These are phyloP conservation scores for Isatis lusitanica DNA, from an alignment of 441 rosid species.

Conservation along the genomic window DNA sequence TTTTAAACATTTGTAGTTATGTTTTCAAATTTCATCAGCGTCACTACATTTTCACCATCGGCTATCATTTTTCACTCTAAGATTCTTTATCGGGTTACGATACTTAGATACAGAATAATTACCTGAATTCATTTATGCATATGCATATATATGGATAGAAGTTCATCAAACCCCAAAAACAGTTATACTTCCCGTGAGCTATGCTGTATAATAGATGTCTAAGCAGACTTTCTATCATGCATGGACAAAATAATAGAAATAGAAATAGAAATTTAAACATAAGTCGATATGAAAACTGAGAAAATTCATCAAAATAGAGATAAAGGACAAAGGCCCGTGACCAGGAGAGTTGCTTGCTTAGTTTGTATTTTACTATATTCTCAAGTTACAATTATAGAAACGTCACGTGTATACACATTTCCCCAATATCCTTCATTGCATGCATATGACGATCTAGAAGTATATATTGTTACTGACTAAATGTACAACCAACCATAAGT, in stretches of 20 bases:
- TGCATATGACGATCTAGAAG: too few species aligned
- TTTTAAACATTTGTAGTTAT: too few species aligned
- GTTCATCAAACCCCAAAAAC: neutral
- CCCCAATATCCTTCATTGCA: too few species aligned
- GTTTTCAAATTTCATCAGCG: too few species aligned
- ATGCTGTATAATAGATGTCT: neutral
- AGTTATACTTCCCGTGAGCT: neutral
- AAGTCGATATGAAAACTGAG: constrained; percentile 5
- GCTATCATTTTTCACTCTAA: neutral
- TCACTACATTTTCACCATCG: too few species aligned
- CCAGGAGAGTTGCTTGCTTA: constrained; percentile 25
- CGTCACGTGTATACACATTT: constrained; percentile 21
- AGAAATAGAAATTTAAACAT: constrained; percentile 9
- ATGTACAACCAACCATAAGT: neutral
- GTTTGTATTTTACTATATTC: constrained; percentile 27
- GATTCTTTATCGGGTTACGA: neutral
- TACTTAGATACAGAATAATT: neutral
- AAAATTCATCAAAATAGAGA: constrained; percentile 15
- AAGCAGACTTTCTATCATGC: neutral
- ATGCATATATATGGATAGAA: neutral
- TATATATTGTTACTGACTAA: neutral
- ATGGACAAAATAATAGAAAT: constrained; percentile 18
- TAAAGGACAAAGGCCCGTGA: constrained; percentile 35
- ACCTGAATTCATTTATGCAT: neutral
- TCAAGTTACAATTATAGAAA: constrained; percentile 17